Evolutionary conservation across 1,139 yeast species (phyloP), one percentile per base, ranked within the genome.

Genomic region (Zygoascus sp.): DNA sequence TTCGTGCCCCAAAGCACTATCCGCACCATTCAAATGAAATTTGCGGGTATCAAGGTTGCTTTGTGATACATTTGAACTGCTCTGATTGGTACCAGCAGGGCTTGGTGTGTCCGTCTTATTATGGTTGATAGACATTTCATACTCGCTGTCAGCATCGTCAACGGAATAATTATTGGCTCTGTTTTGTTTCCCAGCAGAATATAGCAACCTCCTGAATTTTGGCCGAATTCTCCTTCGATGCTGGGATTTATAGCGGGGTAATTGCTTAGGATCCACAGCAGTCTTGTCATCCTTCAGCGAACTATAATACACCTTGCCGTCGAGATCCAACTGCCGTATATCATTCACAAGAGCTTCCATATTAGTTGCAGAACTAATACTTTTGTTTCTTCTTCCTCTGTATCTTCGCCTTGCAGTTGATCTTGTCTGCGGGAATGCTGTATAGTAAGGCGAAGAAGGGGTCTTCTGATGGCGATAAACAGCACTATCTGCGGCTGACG

Each of bases 261-360:
- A 16, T 2, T 20, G 5, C 10, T n/a, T 30, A 2, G 34, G 15
- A 4, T 30, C 34, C 13, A 16, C 34, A 3, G 34, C 17, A 3
- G 43, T n/a, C 20, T 40, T 46, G 38, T 52, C 55, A 32, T 53
- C 56, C 17, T 47, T 37, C 27, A 53, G 42, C 4, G 53, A 48
- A 5, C 54, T 46, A 30, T 52, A 53, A 22, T 52, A 53, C 42
- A 43, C 47, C 17, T 38, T 46, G 30, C 40, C 23, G 20, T 50
- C 54, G 32, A 51, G 34, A 25, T 32, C 27, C 17, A 40, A 17
- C 32, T 40, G 19, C 25, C 39, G 19, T 20, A 21, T 20, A 21
- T 19, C 39, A 10, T 35, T 27, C 15, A 21, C 25, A 19, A 16
- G 39, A n/a, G 20, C 22, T 11, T 35, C 25, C 16, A 7, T n/a